Percentiles rank a stretch among this genome's conserved stretches.
phyloP scores from a whole-genome alignment of 768 basidiomycete species.

The Filobasidium floriforme region DNA sequence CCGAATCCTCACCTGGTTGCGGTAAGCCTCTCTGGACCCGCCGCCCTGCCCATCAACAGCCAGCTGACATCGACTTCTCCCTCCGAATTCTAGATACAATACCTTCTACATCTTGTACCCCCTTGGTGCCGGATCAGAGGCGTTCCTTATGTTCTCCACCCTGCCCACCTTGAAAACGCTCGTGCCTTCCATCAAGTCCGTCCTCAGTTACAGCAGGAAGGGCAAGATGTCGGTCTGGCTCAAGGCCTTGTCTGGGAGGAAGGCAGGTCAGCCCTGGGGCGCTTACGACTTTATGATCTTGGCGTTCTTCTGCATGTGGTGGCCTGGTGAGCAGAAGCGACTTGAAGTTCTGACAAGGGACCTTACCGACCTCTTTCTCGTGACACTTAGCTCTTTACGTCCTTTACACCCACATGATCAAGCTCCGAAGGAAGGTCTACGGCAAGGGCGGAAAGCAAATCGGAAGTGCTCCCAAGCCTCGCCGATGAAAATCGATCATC shows the following conservation, averaged over 20 bases:
- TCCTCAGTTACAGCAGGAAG: constrained; percentile 16
- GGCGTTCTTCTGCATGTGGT: constrained; percentile 69
- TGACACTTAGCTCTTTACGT: constrained; percentile 50
- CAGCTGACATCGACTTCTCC: too few relatives aligned
- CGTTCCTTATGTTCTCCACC: constrained; percentile 69
- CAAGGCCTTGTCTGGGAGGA: constrained; percentile 6
- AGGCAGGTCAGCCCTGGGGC: constrained; percentile 49
- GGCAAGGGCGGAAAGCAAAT: constrained; percentile 35
- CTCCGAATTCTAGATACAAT: constrained; percentile 61
- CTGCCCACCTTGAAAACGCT: constrained; percentile 51
- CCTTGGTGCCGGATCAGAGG: constrained; percentile 83
- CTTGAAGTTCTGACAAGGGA: not conserved
- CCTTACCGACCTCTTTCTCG: constrained; percentile 6
- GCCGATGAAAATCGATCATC: not conserved
- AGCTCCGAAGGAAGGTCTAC: constrained; percentile 54
- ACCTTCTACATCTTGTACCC: constrained; percentile 93
- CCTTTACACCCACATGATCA: constrained; percentile 58
- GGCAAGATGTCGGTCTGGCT: constrained; percentile 13
- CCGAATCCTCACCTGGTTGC: constrained; percentile 42
- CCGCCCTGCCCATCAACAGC: too few relatives aligned
- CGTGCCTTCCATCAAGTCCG: constrained; percentile 25
- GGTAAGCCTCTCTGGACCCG: constrained; percentile 29
- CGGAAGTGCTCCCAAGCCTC: constrained; percentile 5
- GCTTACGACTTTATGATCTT: constrained; percentile 56
- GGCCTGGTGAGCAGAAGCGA: constrained; percentile 60